Percentiles rank a stretch among this genome's conserved stretches.
These are phyloP conservation scores for Cordyceps tenuipes DNA, from an alignment of 2,329 filamentous ascomycete genomes.

Conservation along the genomic window DNA sequence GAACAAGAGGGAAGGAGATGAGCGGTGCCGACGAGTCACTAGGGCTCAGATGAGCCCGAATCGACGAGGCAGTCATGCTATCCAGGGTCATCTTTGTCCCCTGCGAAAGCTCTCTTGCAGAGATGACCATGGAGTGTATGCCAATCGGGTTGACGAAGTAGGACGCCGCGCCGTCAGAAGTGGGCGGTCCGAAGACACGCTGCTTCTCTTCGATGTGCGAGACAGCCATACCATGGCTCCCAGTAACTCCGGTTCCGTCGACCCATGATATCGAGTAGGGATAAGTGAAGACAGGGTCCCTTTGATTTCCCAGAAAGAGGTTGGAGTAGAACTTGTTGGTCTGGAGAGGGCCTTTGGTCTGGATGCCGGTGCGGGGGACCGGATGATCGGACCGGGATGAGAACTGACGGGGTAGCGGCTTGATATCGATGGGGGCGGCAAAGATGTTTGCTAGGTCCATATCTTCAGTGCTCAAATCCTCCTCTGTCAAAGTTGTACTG, in stretches of 20 bases:
- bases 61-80: conserved; percentile 49
- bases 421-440: conserved; percentile 43
- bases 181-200: conserved; percentile 55
- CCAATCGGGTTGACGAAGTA: conserved; percentile 79
- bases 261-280: conserved; percentile 66
- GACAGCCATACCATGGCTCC: conserved; percentile 70
- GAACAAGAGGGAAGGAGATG: conserved; percentile 73
- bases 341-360: conserved; percentile 41
- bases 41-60: conserved; percentile 58
- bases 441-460: conserved; percentile 41
- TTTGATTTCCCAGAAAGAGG: conserved; percentile 68
- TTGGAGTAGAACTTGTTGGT: conserved; percentile 82
- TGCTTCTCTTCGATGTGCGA: conserved; percentile 64
- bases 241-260: conserved; percentile 51
- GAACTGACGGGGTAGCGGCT: conserved; percentile 42
- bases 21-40: conserved; percentile 44
- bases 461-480: background rate
- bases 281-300: conserved; percentile 61
- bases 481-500: background rate
- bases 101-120: conserved; percentile 62
- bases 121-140: conserved; percentile 72
- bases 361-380: conserved; percentile 44
- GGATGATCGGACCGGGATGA: conserved; percentile 47
- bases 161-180: conserved; percentile 46
- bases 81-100: conserved; percentile 49